Base-by-base conservation (phyloP, 495 filamentous ascomycete genomes). In the Pseudevernia furfuracea region DNA sequence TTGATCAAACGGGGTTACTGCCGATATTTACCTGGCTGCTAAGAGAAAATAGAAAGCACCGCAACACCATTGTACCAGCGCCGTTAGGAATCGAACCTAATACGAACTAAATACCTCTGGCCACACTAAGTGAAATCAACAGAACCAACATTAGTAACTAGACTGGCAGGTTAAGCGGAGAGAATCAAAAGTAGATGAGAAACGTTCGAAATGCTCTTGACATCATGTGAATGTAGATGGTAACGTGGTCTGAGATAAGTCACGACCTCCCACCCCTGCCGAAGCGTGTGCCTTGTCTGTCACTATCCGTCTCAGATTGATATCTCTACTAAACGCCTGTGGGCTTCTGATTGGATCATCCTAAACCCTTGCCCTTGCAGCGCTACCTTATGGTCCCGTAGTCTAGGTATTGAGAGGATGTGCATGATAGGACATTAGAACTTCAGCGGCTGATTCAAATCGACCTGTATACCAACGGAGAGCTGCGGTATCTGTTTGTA, bases 401-500 rank as follows among this genome's bases (percentile, higher is more conserved):
- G 4, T 46, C 17, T 30, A 41, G 19, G 5, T 17, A 36, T 34
- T 2, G 12, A 14, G 17, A 28, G 2, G n/a, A n/a, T n/a, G n/a
- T n/a, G n/a, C 25, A 12, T 17, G 17, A 10, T 15, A 38, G 15
- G 11, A n/a, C 19, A 37, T 58, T 17, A 63, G n/a, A 63, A 57
- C 14, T 63, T 53, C 9, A 63, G 30, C 14, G 61, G 37, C 62
- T 81, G 78, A 52, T 77, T 68, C 17, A 81, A 66, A 53, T 81
- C 73, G 67, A 78, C 80, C 58, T 72, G 65, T 1, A 75, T 74
- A 12, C 79, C 78, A 60, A 77, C 76, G 32, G 78, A 81, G 23
- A 83, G 70, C 66, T 84, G 81, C 19, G 81, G 80, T 32, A 84
- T 74, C 71, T 84, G 81, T n/a, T 78, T 70, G 65, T 82, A 84